These are phyloP conservation scores for Tricladium varicosporioides DNA, from an alignment of 2,329 filamentous ascomycete species.

Conservation along the genomic window DNA sequence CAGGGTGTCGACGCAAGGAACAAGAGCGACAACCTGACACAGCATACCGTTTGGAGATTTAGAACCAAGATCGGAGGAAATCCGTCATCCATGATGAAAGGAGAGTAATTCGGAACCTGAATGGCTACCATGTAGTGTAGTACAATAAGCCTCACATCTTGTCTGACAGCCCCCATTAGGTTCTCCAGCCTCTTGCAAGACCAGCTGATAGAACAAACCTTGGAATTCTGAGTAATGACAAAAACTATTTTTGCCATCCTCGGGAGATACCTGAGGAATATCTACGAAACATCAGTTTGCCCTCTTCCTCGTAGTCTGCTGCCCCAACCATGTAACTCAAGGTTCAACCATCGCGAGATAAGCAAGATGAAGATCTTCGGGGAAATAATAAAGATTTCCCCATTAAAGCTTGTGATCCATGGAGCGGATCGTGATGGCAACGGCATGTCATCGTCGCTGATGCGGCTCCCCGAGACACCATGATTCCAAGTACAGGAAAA, in stretches of 20 bases:
- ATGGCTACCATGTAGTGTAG: not conserved
- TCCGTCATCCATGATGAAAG: not conserved
- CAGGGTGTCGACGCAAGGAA: slow-evolving; percentile 27
- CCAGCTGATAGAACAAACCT: not conserved
- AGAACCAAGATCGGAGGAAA: not conserved
- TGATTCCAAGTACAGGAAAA: slow-evolving; percentile 14
- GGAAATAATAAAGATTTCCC: slow-evolving; percentile 1
- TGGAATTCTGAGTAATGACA: not conserved
- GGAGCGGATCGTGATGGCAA: slow-evolving; percentile 9
- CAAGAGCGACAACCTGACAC: slow-evolving; percentile 14
- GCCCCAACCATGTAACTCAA: not conserved
- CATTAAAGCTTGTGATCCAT: slow-evolving; percentile 16
- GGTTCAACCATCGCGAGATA: not conserved
- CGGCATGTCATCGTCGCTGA: slow-evolving; percentile 14
- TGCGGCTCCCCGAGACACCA: slow-evolving; percentile 27
- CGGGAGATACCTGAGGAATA: not conserved
- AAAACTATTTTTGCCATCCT: not conserved
- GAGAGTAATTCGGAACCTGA: not conserved
- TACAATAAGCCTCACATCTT: slow-evolving; percentile 17
- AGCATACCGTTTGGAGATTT: slow-evolving; percentile 18
- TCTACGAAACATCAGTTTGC: not conserved
- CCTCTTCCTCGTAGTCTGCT: not conserved
- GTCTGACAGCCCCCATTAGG: slow-evolving; percentile 7
- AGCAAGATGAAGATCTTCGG: not conserved
- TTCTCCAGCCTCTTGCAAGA: not conserved